Evolutionary conservation across 2,329 filamentous ascomycete species (phyloP).

Genomic region (Colletotrichum coccodes): DNA sequence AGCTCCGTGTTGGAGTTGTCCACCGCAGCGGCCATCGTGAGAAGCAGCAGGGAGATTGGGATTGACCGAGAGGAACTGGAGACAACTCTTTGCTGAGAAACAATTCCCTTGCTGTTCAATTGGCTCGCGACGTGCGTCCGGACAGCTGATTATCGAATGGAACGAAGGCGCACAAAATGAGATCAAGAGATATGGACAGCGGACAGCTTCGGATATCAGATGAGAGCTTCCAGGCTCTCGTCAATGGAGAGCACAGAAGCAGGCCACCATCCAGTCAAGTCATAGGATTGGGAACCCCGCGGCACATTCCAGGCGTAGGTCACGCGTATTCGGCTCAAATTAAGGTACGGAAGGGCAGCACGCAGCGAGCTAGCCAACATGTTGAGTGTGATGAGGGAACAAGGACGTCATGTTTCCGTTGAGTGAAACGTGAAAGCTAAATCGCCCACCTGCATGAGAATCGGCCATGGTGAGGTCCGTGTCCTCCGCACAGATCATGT

Average conservation of each 20-base stretch:
- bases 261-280: background rate
- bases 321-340: background rate
- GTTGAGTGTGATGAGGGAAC: background rate
- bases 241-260: background rate
- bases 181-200: background rate
- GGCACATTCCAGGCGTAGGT: background rate
- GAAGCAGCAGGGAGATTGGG: background rate
- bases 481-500: too few relatives aligned
- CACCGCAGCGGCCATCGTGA: conserved; percentile 18
- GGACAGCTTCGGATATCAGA: background rate
- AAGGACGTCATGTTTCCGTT: conserved; percentile 26
- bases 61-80: background rate
- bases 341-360: background rate
- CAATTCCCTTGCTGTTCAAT: too few relatives aligned
- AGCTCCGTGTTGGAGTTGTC: conserved; percentile 43
- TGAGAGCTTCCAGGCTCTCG: background rate
- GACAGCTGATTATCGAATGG: background rate
- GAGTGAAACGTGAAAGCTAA: conserved; percentile 22
- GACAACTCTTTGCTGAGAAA: background rate
- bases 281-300: background rate
- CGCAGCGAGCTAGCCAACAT: background rate
- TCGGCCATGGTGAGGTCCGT: background rate
- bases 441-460: conserved; percentile 13
- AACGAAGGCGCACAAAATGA: background rate
- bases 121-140: background rate